Percentiles rank a stretch among this genome's conserved stretches.
Evolutionary conservation across 805 yeast species (phyloP).

Genomic region (Suhomyces sp.): DNA sequence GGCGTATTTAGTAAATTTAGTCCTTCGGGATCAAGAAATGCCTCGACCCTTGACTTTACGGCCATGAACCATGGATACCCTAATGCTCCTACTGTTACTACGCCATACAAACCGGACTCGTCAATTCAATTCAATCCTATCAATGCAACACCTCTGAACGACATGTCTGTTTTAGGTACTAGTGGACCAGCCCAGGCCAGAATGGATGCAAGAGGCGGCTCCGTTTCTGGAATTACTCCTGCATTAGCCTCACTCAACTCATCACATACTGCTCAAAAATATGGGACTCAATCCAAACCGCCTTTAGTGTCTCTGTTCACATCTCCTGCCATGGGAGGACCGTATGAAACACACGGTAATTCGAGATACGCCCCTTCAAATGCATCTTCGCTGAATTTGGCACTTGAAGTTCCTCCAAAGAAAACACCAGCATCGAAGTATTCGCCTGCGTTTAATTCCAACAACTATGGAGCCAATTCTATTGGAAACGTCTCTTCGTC

Average conservation of each 20-base stretch:
- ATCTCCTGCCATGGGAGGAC: neutral
- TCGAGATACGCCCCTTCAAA: constrained; percentile 20
- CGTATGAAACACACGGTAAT: neutral
- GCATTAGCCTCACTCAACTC: constrained; percentile 5
- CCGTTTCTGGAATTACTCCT: neutral
- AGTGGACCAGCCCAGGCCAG: constrained; percentile 10
- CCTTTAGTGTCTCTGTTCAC: neutral
- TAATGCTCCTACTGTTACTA: neutral
- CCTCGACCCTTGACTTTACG: constrained; percentile 38
- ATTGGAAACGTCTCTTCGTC: constrained; percentile 16
- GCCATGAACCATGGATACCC: constrained; percentile 7
- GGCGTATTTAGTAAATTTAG: constrained; percentile 72
- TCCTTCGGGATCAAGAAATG: constrained; percentile 61
- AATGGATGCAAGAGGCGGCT: constrained; percentile 6
- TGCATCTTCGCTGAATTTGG: constrained; percentile 19
- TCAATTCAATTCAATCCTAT: neutral
- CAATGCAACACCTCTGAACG: neutral
- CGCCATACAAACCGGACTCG: constrained; percentile 3
- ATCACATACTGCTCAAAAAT: constrained; percentile 3
- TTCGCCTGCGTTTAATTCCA: constrained; percentile 1
- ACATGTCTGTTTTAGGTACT: constrained; percentile 3
- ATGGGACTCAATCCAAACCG: constrained; percentile 3
- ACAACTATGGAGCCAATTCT: constrained; percentile 4
- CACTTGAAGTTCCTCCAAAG: constrained; percentile 7
- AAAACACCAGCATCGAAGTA: neutral